These are phyloP conservation scores for Microbotryum scabiosae DNA, from an alignment of 1,284 basidiomycete genomes.

Conservation along the genomic window DNA sequence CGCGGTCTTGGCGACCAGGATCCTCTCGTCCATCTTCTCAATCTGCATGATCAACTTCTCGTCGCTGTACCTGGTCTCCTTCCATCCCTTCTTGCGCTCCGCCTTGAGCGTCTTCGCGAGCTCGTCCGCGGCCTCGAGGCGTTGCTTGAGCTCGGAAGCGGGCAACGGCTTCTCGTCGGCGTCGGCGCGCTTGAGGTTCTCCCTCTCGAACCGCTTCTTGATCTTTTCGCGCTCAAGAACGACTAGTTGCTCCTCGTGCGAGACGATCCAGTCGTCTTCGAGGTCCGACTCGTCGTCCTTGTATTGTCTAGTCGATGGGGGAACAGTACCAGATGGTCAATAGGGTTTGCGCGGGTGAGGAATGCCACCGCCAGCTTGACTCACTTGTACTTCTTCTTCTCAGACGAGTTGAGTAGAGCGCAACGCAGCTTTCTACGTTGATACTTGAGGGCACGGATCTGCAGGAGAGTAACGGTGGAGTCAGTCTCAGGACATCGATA, in stretches of 20 bases:
- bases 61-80: constrained; percentile 18
- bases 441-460: constrained; percentile 68
- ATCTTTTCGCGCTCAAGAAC: constrained; percentile 58
- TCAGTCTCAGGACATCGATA: not conserved
- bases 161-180: constrained; percentile 49
- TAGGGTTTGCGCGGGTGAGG: no score
- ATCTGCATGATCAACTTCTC: constrained; percentile 48
- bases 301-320: constrained; percentile 28
- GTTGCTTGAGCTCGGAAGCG: constrained; percentile 41
- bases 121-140: constrained; percentile 61
- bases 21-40: constrained; percentile 67
- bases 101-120: constrained; percentile 66
- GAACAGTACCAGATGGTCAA: not conserved
- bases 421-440: constrained; percentile 56
- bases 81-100: constrained; percentile 69
- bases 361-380: constrained; percentile 2
- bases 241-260: constrained; percentile 64
- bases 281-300: constrained; percentile 77
- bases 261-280: constrained; percentile 79
- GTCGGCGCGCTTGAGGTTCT: constrained; percentile 47
- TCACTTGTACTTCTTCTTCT: constrained; percentile 58
- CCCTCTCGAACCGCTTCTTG: constrained; percentile 60
- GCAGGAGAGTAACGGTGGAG: constrained; percentile 11
- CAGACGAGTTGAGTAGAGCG: constrained; percentile 33
- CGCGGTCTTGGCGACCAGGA: constrained; percentile 73